Evolutionary conservation across 2,329 filamentous ascomycete genomes (phyloP).

Genomic region (Phaeosphaeria sp.): DNA sequence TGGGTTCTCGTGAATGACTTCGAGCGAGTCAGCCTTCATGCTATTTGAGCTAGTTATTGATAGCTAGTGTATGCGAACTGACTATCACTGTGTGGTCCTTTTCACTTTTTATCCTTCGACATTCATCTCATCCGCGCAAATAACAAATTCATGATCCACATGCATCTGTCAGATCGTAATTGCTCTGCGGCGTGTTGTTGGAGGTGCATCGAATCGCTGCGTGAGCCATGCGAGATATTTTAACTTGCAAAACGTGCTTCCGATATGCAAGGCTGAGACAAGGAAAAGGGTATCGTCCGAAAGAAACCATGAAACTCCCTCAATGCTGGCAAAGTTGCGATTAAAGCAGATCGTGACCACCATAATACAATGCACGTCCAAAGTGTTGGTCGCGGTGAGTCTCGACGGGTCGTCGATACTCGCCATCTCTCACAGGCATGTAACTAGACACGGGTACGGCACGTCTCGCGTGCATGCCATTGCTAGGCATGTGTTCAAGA

Average conservation of each 20-base stretch:
- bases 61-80: background rate
- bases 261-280: conserved; percentile 15
- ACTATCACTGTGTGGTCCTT: background rate
- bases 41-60: background rate
- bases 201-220: background rate
- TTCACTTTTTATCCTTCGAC: background rate
- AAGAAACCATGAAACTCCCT: conserved; percentile 20
- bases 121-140: background rate
- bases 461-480: conserved; percentile 18
- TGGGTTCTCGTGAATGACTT: background rate
- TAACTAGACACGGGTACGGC: conserved; percentile 16
- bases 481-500: conserved; percentile 19
- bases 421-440: conserved; percentile 15
- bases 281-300: conserved; percentile 36
- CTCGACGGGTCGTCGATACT: conserved; percentile 12
- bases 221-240: background rate
- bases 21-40: background rate
- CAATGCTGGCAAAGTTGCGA: conserved; percentile 6
- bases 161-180: background rate
- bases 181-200: background rate
- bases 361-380: conserved; percentile 20
- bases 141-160: background rate
- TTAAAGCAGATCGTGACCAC: conserved; percentile 18
- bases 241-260: background rate
- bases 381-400: conserved; percentile 13